Base-by-base conservation (phyloP, 768 basidiomycete genomes). In the Agrocybe chaxingu region DNA sequence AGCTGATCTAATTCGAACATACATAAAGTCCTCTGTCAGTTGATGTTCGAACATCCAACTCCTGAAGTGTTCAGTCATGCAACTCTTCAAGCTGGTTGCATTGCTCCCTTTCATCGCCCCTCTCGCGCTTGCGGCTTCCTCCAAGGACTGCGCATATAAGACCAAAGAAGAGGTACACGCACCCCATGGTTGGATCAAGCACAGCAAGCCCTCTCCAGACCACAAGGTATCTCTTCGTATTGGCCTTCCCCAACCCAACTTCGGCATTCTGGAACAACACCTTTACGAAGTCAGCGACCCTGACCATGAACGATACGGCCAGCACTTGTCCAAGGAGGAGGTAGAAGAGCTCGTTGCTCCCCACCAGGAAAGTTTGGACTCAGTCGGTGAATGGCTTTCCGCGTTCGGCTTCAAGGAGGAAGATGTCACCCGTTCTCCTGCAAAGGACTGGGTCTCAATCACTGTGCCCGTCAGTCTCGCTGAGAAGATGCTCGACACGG, bases 401-500 rank as follows among this genome's bases (percentile, higher is more conserved):
- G 72, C 71, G 2, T 74, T 85, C 50, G 84, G 81, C 31, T 65
- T 89, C 24, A 52, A 58, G 11, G 76, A 78, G 39, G 62, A 71
- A 36, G 72, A 77, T 48, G 56, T 81, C 16, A 54, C 66, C 37
- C 78, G 80, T 7, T 85, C 87, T 8, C 75, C 83, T 2, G 85
- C 86, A 0, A 74, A 78, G 42, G 87, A 89, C 54, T 90, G 86
- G 87, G 68, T 88, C 9, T 80, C 72, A 5, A 62, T 87, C 36
- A 78, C 65, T 9, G 67, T 87, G 6, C 78, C 85, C 0, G 73
- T 90, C 40, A 57, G 67, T 32, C 54, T 81, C 19, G 87, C 81
- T 0, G 87, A 90, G 64, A 67, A 78, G 56, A 83, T 90, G 79
- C 73, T 90, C n/a, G 69, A 80, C 58, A 84, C 88, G 41, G 85